These are phyloP conservation scores for Orbilia ellipsospora DNA, from an alignment of 2,329 filamentous ascomycete genomes.

Conservation along the genomic window DNA sequence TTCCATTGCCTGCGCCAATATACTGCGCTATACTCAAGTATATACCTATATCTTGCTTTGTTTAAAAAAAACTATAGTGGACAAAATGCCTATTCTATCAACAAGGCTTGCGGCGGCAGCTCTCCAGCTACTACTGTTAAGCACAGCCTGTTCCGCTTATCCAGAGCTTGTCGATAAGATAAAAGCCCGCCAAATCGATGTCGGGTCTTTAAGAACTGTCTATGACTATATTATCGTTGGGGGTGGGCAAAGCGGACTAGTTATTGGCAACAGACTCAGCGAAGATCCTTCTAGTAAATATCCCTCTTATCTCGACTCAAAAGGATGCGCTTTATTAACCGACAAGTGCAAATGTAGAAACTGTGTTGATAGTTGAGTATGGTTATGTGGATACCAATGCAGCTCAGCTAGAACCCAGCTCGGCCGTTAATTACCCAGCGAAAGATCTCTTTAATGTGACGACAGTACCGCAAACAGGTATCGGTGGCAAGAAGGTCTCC, in stretches of 20 bases:
- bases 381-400: conserved; percentile 50
- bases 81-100: conserved; percentile 16
- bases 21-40: too few species aligned
- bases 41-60: too few species aligned
- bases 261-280: conserved; percentile 59
- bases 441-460: conserved; percentile 61
- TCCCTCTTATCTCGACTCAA: not conserved
- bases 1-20: too few species aligned
- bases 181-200: conserved; percentile 42
- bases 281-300: conserved; percentile 57
- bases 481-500: conserved; percentile 61
- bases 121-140: conserved; percentile 13
- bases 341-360: conserved; percentile 49
- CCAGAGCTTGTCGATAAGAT: conserved; percentile 48
- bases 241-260: conserved; percentile 58
- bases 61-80: not conserved
- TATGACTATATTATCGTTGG: conserved; percentile 59
- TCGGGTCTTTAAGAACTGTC: conserved; percentile 28
- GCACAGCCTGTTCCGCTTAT: conserved; percentile 27
- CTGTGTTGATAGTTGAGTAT: conserved; percentile 60
- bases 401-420: conserved; percentile 57
- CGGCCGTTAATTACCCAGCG: conserved; percentile 57
- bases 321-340: conserved; percentile 4
- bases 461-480: conserved; percentile 63
- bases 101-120: conserved; percentile 7